Evolutionary conservation across 306 rosid genomes (phyloP).

Genomic region (Gleditsia sinensis): DNA sequence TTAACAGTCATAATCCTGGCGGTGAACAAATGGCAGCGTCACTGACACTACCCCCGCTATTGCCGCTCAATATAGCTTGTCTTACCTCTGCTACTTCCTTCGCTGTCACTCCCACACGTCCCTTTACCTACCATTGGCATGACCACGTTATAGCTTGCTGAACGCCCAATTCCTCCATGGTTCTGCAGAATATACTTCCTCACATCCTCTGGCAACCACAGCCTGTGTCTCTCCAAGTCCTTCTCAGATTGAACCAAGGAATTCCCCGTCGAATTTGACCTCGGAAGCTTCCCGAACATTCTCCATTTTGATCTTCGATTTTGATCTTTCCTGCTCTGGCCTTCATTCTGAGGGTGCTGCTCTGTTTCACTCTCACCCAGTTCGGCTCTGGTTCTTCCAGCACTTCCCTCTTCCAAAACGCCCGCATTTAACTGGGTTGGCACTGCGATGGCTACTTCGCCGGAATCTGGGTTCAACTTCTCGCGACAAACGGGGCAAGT

Average conservation of each 20-base stretch:
- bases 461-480: conserved; percentile 18
- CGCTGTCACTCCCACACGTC: conserved; percentile 18
- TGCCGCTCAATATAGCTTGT: background rate
- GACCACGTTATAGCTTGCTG: conserved; percentile 40
- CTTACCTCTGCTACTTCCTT: conserved; percentile 30
- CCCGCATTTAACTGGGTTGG: background rate
- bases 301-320: background rate
- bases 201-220: conserved; percentile 49
- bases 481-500: conserved; percentile 72
- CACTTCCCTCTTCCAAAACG: background rate
- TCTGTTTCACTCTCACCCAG: background rate
- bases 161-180: conserved; percentile 33
- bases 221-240: conserved; percentile 42
- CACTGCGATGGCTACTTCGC: background rate
- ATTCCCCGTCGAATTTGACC: conserved; percentile 68
- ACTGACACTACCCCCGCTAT: background rate
- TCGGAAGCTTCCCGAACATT: conserved; percentile 25
- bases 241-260: conserved; percentile 39
- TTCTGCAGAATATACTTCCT: conserved; percentile 36
- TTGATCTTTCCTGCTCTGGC: background rate
- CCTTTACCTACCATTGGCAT: conserved; percentile 19
- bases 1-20: background rate
- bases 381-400: background rate
- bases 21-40: background rate
- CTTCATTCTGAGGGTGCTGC: background rate